Evolutionary conservation across 306 rosid genomes (phyloP).

Genomic region (Alnus rubra): DNA sequence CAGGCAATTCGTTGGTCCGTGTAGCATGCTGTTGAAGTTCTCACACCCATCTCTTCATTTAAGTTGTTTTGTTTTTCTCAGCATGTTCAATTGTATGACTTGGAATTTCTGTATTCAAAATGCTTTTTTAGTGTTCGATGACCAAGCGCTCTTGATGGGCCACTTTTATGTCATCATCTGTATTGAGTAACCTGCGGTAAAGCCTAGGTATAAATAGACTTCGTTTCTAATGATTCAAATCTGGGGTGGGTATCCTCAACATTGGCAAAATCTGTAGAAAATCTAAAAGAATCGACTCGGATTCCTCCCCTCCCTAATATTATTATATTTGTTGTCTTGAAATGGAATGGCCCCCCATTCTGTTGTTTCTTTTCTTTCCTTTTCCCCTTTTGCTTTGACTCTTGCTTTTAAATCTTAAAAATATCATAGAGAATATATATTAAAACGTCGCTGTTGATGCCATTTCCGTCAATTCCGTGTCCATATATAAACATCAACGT

Average conservation of each 20-base stretch:
- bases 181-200: not conserved
- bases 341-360: not conserved
- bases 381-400: not conserved
- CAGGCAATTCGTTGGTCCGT: slow-evolving; percentile 38
- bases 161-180: slow-evolving; percentile 37
- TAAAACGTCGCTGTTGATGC: too few relatives aligned
- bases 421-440: too few relatives aligned
- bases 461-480: too few relatives aligned
- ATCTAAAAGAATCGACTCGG: not conserved
- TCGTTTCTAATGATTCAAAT: not conserved
- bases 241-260: not conserved
- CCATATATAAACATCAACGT: too few relatives aligned
- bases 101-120: slow-evolving; percentile 53
- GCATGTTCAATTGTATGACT: slow-evolving; percentile 45
- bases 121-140: slow-evolving; percentile 50
- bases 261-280: not conserved
- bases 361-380: not conserved
- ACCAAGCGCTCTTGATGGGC: slow-evolving; percentile 31
- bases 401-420: too few relatives aligned
- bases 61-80: slow-evolving; percentile 35
- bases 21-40: slow-evolving; percentile 57
- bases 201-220: not conserved
- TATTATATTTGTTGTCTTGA: not conserved
- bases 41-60: slow-evolving; percentile 37
- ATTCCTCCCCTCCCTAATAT: not conserved